Evolutionary conservation across 2,329 filamentous ascomycete genomes (phyloP).

Genomic region (Leptographium radiaticola): DNA sequence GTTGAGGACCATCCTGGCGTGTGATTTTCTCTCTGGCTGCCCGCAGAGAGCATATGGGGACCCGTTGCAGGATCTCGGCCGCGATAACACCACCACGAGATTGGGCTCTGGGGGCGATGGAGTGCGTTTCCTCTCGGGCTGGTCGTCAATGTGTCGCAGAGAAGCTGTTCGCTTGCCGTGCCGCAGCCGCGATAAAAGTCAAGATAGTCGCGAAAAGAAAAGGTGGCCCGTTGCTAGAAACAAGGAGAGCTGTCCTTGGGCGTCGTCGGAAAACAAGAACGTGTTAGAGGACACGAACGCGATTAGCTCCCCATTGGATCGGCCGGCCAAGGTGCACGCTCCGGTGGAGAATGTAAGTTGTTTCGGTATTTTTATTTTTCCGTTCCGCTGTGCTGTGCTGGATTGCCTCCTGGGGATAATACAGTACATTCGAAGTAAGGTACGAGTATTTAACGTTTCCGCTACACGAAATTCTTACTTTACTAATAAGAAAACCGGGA

Average conservation of each 20-base stretch:
- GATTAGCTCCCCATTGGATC: conserved; percentile 24
- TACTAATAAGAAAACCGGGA: no score
- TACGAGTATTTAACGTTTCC: no score
- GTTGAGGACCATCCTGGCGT: conserved; percentile 36
- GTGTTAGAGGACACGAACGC: conserved; percentile 29
- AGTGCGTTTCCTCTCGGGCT: not conserved
- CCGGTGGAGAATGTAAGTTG: no score
- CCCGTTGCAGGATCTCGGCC: not conserved
- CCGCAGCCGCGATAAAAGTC: no score
- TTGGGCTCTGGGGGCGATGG: not conserved
- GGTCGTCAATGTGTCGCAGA: not conserved
- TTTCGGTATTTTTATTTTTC: no score
- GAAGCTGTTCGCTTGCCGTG: no score
- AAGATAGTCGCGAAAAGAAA: no score
- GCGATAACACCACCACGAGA: not conserved
- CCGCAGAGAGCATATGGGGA: not conserved
- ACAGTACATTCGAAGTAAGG: no score
- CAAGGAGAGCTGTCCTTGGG: not conserved
- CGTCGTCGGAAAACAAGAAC: not conserved
- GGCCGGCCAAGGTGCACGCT: no score
- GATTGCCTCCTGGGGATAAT: no score
- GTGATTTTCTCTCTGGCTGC: not conserved
- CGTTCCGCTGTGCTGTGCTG: no score
- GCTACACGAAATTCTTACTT: no score
- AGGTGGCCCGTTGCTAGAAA: not conserved